A percentile compares a stretch with the other conserved stretches of the same genome.
These are phyloP conservation scores for Niveomyces coronatus DNA, from an alignment of 2,329 filamentous ascomycete species.

Conservation along the genomic window DNA sequence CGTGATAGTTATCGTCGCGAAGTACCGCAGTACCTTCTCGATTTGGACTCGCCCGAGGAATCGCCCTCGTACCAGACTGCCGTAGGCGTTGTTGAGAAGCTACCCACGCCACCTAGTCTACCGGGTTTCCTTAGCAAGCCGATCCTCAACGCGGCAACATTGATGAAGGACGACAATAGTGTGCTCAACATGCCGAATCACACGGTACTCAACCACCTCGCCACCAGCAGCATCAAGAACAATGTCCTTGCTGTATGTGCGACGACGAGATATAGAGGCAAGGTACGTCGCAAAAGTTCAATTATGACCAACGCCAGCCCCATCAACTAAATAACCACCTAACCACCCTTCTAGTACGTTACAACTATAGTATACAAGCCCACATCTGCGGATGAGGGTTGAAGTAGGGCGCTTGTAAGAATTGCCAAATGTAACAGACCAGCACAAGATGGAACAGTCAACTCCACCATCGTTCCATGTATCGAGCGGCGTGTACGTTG, in stretches of 20 bases:
- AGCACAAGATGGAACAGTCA: too few species aligned
- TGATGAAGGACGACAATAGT: constrained; percentile 96
- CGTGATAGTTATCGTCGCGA: constrained; percentile 56
- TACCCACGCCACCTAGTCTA: constrained; percentile 74
- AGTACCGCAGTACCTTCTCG: constrained; percentile 76
- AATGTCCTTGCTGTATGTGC: constrained; percentile 90
- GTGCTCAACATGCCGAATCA: constrained; percentile 96
- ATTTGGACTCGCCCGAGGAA: constrained; percentile 79
- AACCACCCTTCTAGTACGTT: constrained; percentile 57
- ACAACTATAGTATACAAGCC: constrained; percentile 98
- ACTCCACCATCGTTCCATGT: too few species aligned
- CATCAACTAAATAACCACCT: not conserved
- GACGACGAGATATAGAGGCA: constrained; percentile 94
- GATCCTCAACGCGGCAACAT: constrained; percentile 80
- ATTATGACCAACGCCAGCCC: not conserved
- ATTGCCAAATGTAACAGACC: too few species aligned
- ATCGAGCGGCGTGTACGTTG: not conserved
- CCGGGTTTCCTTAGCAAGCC: constrained; percentile 90
- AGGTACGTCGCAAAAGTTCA: constrained; percentile 43
- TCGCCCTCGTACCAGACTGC: constrained; percentile 64
- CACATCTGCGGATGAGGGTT: constrained; percentile 47
- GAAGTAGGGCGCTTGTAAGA: too few species aligned
- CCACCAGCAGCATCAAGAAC: constrained; percentile 96
- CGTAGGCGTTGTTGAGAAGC: constrained; percentile 61
- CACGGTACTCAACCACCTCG: constrained; percentile 90